A percentile compares a stretch with the other conserved stretches of the same genome.
phyloP scores from a whole-genome alignment of 2,329 filamentous ascomycete genomes.

The Ophiostoma tasmaniense region DNA sequence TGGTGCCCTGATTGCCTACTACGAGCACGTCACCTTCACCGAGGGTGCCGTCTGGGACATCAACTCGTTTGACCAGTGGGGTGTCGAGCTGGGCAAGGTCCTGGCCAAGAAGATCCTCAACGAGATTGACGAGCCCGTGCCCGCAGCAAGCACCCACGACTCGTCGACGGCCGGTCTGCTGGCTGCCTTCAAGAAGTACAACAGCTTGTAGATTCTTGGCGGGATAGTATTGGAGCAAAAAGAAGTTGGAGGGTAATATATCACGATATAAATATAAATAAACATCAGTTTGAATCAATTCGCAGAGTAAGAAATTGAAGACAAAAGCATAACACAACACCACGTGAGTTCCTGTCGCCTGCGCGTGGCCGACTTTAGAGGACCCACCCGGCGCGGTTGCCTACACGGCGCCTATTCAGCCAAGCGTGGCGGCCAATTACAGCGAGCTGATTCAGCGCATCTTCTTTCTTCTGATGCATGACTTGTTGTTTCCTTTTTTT shows the following conservation, averaged over 20 bases:
- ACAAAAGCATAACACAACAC: not conserved
- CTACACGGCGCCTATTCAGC: not conserved
- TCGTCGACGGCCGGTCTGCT: constrained; percentile 82
- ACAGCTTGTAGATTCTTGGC: constrained; percentile 35
- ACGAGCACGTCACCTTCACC: constrained; percentile 96
- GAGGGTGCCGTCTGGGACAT: constrained; percentile 99
- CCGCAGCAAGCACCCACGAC: constrained; percentile 66
- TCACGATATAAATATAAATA: not conserved
- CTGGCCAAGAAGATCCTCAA: constrained; percentile 83
- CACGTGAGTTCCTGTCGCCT: constrained; percentile 14
- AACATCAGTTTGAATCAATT: not conserved
- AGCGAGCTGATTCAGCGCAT: not conserved
- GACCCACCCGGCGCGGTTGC: constrained; percentile 3
- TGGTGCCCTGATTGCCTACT: constrained; percentile 94
- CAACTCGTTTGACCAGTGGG: constrained; percentile 99
- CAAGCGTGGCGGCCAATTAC: not conserved
- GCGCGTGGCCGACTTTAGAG: not conserved
- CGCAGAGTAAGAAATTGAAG: not conserved
- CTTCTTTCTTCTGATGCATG: not conserved
- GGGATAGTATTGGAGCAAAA: not conserved
- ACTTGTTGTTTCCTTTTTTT: not conserved
- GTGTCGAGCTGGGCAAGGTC: constrained; percentile 94
- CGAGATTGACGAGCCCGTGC: constrained; percentile 62
- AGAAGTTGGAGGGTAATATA: not conserved
- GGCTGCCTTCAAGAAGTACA: constrained; percentile 78